Percentiles rank a stretch among this genome's conserved stretches.
Evolutionary conservation across 108 stramenopile species (phyloP).

Genomic region (Nitzschia sp.): DNA sequence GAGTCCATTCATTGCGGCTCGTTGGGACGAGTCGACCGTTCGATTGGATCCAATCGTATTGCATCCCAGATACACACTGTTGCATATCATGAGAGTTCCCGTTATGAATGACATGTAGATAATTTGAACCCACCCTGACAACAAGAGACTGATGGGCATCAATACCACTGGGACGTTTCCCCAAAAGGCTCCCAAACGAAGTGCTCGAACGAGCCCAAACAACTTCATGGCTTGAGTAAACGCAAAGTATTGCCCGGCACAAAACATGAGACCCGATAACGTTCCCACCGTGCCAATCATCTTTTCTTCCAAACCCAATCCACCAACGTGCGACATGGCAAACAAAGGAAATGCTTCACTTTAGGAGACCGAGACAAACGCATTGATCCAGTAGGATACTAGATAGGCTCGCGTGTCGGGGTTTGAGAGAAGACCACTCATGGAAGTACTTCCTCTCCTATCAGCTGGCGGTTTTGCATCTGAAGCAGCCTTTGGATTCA

Average conservation of each 20-base stretch:
- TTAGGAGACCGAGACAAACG: constrained; percentile 51
- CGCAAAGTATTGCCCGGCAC: constrained; percentile 49
- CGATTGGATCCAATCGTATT: constrained; percentile 60
- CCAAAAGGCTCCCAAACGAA: constrained; percentile 41
- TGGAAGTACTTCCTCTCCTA: background rate
- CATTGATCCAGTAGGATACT: constrained; percentile 60
- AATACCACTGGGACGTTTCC: constrained; percentile 41
- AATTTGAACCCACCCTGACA: constrained; percentile 9
- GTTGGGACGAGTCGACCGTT: constrained; percentile 56
- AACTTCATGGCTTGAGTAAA: constrained; percentile 40
- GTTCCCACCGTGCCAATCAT: constrained; percentile 68
- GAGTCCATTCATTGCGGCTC: constrained; percentile 75
- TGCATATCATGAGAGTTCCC: constrained; percentile 24
- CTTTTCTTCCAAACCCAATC: constrained; percentile 59
- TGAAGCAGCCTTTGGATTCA: background rate
- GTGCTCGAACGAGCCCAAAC: constrained; percentile 50
- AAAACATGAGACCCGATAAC: constrained; percentile 52
- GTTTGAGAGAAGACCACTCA: constrained; percentile 11
- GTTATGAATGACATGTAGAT: background rate
- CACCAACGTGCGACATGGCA: constrained; percentile 59
- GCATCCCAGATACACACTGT: constrained; percentile 48
- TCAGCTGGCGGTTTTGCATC: background rate
- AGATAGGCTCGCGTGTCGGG: constrained; percentile 43
- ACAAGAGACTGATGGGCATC: constrained; percentile 46
- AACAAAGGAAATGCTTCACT: constrained; percentile 75